Conservation (phyloP, 1,284 basidiomycete species). For the Tilletia walkeri region DNA sequence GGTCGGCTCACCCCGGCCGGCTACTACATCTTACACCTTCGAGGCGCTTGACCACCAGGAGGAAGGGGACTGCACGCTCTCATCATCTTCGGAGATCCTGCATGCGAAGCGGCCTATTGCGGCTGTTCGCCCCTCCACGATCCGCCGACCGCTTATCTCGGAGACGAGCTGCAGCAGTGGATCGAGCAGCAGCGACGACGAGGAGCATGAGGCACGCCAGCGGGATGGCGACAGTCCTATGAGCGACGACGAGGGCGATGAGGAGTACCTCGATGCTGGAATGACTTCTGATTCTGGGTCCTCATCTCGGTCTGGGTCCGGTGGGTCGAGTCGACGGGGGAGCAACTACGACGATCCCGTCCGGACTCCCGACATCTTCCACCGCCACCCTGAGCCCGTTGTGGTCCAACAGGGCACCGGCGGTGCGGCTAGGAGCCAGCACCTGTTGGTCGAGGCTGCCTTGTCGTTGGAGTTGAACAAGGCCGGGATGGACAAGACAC, state of each 20-base stretch:
- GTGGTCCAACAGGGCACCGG: neutral
- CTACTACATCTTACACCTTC: no score
- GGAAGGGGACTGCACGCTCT: neutral
- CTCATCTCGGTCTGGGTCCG: neutral
- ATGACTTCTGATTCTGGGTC: slow-evolving; percentile 8
- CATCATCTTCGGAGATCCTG: neutral
- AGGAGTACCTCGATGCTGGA: slow-evolving; percentile 3
- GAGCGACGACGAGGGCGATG: slow-evolving; percentile 10
- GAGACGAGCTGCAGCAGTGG: slow-evolving; percentile 12
- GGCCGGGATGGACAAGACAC: neutral
- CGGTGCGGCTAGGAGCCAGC: neutral
- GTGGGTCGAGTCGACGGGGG: neutral
- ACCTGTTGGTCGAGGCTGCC: neutral
- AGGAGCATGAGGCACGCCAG: neutral
- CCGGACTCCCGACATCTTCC: neutral
- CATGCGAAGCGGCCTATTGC: slow-evolving; percentile 6
- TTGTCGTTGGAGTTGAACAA: neutral
- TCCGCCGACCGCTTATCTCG: slow-evolving; percentile 6
- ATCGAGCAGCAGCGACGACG: neutral
- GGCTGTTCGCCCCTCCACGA: slow-evolving; percentile 1
- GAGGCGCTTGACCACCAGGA: no score
- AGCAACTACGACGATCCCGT: neutral
- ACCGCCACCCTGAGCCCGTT: neutral
- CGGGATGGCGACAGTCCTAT: neutral
- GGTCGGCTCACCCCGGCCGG: slow-evolving; percentile 14